Evolutionary conservation across 176 grass and related monocot species (phyloP), one percentile per base, ranked within the genome.

Genomic region (Areca catechu): DNA sequence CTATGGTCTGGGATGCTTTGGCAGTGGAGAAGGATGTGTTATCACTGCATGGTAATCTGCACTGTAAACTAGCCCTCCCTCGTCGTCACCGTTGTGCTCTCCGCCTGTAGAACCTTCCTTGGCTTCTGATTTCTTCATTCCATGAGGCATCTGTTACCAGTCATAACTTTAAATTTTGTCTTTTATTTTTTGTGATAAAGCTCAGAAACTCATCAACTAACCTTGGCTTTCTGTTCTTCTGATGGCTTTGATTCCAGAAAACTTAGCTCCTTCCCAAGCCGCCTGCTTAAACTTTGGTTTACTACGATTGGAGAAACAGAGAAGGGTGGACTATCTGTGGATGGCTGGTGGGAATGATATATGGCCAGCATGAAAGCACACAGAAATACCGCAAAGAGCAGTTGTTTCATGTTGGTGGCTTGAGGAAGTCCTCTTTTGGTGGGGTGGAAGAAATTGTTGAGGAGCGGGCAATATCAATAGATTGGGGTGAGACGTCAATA

Each of bases 21-120:
- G 60, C 3, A 16, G 48, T 15, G 60, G 60, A 62, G 60, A 62
- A 62, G 37, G 29, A 48, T 62, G 60, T 1, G 60, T 62, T 19
- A 9, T 62, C 19, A 49, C 60, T 48, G 17, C 60, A 15, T 34
- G 60, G n/a, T 62, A 62, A 48, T 62, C 60, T 12, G 60, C 60
- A 22, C 18, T 49, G 34, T 49, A 20, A 15, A 62, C 20, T 19
- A 62, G 17, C 6, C 60, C 20, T 22, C 22, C 37, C 19, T 62
- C 60, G 6, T 21, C 37, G 3, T 22, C 34, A 22, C 7, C 17
- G 0, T 48, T 5, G 18, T 37, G 24, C 58, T n/a, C 24, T 10
- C 5, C 24, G 15, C 27, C 27, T 5, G 4, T 14, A 17, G 58
- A 10, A 60, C n/a, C 18, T 15, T n/a, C 24, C 15, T 58, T 25